phyloP scores from a whole-genome alignment of 2,329 filamentous ascomycete species.

The Alternaria sp. region DNA sequence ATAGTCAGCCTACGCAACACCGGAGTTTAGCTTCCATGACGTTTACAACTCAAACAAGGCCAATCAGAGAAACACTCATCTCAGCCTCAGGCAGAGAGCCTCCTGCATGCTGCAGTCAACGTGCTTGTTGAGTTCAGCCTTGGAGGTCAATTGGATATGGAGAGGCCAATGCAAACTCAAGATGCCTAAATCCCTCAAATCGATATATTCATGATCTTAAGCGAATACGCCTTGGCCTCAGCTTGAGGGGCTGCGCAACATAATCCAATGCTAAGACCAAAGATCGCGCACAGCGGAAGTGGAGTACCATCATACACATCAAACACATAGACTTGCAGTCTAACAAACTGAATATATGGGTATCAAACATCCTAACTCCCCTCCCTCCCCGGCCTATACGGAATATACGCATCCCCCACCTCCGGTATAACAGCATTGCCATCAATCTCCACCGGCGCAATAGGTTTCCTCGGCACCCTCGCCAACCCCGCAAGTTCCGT shows the following conservation, averaged over 20 bases:
- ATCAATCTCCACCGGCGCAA: constrained; percentile 28
- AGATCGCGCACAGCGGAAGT: not conserved
- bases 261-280: too few relatives aligned
- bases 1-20: not conserved
- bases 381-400: constrained; percentile 11
- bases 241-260: too few relatives aligned
- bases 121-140: not conserved
- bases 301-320: not conserved
- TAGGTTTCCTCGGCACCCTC: constrained; percentile 23
- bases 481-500: constrained; percentile 21
- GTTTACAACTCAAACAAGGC: not conserved
- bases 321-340: too few relatives aligned
- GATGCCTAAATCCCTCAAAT: too few relatives aligned
- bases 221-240: too few relatives aligned
- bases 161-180: too few relatives aligned
- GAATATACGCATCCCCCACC: constrained; percentile 20
- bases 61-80: not conserved
- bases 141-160: not conserved
- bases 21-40: not conserved
- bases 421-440: constrained; percentile 14
- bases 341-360: not conserved
- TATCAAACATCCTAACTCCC: not conserved
- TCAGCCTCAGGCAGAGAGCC: not conserved
- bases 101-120: not conserved
- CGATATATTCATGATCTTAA: too few relatives aligned